These are phyloP conservation scores for Saccharomycopsis sp. DNA, from an alignment of 805 yeast species.

Conservation along the genomic window DNA sequence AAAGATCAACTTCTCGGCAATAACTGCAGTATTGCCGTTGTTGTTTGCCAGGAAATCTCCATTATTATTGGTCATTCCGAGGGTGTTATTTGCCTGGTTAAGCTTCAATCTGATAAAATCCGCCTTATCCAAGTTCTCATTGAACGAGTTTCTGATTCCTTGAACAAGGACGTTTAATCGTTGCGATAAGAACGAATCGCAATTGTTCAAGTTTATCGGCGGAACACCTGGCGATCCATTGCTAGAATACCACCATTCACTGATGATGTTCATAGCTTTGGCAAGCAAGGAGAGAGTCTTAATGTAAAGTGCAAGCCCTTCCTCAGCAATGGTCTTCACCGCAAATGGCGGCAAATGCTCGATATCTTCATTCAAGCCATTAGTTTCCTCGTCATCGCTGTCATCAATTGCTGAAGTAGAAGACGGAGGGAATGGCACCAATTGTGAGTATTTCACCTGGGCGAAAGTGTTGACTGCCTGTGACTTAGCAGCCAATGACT, in stretches of 20 bases:
- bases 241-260: conserved; percentile 79
- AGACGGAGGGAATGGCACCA: conserved; percentile 60
- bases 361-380: conserved; percentile 30
- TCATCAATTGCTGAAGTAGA: conserved; percentile 22
- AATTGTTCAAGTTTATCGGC: conserved; percentile 15
- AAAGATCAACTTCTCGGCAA: conserved; percentile 81
- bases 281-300: conserved; percentile 79
- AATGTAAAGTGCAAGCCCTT: conserved; percentile 79
- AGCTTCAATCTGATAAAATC: conserved; percentile 62
- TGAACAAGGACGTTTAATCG: conserved; percentile 53
- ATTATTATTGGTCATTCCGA: conserved; percentile 19
- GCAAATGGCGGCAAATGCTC: conserved; percentile 47
- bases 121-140: conserved; percentile 84
- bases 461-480: conserved; percentile 86
- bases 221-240: conserved; percentile 29
- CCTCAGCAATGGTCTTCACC: conserved; percentile 62
- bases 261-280: conserved; percentile 77
- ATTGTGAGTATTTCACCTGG: conserved; percentile 81
- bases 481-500: conserved; percentile 79
- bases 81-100: conserved; percentile 37
- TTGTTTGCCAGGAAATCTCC: conserved; percentile 11
- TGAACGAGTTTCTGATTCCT: conserved; percentile 85
- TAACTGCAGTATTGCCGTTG: conserved; percentile 29
- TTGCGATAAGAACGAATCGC: conserved; percentile 16
- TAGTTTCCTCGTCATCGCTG: conserved; percentile 26